Evolutionary conservation across 139 green algal species (phyloP), one percentile per base, ranked within the genome.

Genomic region (Axilococcus clingmanii): DNA sequence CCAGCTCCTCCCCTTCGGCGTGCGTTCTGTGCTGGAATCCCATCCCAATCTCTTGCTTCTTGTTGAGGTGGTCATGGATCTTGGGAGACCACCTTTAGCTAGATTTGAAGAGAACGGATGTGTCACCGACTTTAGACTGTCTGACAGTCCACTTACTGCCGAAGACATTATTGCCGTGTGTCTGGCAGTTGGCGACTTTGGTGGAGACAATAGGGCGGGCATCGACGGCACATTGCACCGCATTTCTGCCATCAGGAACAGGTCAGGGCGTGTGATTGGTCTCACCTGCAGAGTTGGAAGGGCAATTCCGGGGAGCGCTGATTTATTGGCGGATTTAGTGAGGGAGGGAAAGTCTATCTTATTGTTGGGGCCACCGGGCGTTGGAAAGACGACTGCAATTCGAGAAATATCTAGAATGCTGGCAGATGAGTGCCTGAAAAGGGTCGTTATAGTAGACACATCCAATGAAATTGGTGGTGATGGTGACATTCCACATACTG

Each of bases 381-480:
- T 87, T 4, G 86, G 86, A 27, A 95, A 95, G 68, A 95, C 85
- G 7, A 94, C 85, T 14, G 76, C 70, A 16, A 77, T 95, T 34
- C 59, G 85, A 2, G 81, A 93, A 62, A 66, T 92, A 15, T 58
- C 74, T 16, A 43, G 74, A n/a, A 42, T 87, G 9, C 62, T 89
- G 9, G 59, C 77, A 2, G 78, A 83, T 28, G 55, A 59, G 5
- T 63, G 38, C 27, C 28, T 30, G 38, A 30, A 32, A 12, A 36
- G 82, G 4, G 85, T 94, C 14, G 69, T 95, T 7, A 68, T 95
- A 7, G 83, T 97, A 23, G 89, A 97, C 71, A 96, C 87, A 0
- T 80, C 55, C 37, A 97, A 97, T 37, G 89, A 97, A 73, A 93
- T 97, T 38, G 89, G 72, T 1, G 87, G 86, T 7, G 86, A 95